Evolutionary conservation across 495 filamentous ascomycete species (phyloP).

Genomic region (Talaromyces trachyspermus): DNA sequence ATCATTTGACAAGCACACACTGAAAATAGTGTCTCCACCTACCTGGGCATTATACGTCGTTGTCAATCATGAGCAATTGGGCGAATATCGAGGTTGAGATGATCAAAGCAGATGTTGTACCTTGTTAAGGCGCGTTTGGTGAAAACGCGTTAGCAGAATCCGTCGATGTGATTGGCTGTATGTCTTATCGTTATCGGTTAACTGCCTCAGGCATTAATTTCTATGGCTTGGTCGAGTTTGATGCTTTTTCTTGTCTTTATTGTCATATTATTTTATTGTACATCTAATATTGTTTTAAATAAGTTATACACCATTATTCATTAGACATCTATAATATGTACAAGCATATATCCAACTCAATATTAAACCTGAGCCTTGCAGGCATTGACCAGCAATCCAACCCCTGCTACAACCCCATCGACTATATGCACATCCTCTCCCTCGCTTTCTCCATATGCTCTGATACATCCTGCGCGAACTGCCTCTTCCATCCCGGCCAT

Average conservation of each 20-base stretch:
- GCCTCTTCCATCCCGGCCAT: constrained; percentile 86
- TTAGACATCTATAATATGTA: constrained; percentile 6
- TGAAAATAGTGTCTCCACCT: not conserved
- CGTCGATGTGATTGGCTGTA: not conserved
- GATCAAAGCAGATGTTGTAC: no score
- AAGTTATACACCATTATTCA: not conserved
- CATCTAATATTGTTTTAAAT: constrained; percentile 10
- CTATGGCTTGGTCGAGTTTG: no score
- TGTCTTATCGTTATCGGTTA: not conserved
- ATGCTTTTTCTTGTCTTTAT: no score
- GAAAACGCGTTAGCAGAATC: constrained; percentile 5
- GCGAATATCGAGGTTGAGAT: not conserved
- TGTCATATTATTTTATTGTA: no score
- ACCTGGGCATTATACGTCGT: constrained; percentile 38
- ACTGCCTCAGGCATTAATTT: constrained; percentile 27
- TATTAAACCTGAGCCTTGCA: constrained; percentile 36
- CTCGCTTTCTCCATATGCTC: constrained; percentile 52
- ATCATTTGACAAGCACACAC: no score
- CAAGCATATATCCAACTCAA: not conserved
- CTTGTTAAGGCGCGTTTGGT: not conserved
- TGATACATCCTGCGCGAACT: constrained; percentile 61
- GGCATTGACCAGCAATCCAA: constrained; percentile 52
- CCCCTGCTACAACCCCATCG: constrained; percentile 77
- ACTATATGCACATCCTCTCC: constrained; percentile 62
- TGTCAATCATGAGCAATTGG: not conserved